Evolutionary conservation across 345 rosid species (phyloP), one percentile per base, ranked within the genome.

Genomic region (Pistacia atlantica): DNA sequence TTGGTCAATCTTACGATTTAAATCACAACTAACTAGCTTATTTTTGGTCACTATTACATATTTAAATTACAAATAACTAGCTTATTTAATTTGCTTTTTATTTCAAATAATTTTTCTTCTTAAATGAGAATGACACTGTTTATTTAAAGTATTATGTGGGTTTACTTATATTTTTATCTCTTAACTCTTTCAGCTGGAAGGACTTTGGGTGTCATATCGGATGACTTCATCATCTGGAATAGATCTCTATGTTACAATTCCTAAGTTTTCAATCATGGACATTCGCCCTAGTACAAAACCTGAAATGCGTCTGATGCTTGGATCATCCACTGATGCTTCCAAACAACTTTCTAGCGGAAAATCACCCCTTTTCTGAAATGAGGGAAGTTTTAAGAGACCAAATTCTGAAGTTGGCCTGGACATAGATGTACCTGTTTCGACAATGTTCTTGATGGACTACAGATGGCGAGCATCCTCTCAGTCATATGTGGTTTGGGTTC

Each of bases 281-380:
- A 86, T 86, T 75, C 99, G 98, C 81, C 91, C 95, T 77, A 85
- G 84, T 75, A 91, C 97, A 51, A 93, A 90, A 88, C 86, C 97
- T 83, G 99, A 96, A 85, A 92, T 96, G 99, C 94, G 97, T 38
- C 85, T 96, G 83, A 96, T 96, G 98, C 99, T 96, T 35, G 99
- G 99, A 66, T 91, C 97, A n/a, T 93, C 93, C 48, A 83, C 83
- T 73, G 99, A 96, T 87, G 91, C 93, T 80, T 89, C 86, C 57
- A 96, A 92, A 82, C 96, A 87, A 79, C 73, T 84, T 82, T 89
- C 91, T 76, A 65, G 84, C 61, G 97, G 89, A 84, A 90, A 87
- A 74, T 76, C 80, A 18, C 86, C 98, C 35, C 66, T 84, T 68
- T 81, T 80, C 74, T 84, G 81, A 72, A 87, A 78, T 65, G 90